phyloP scores from a whole-genome alignment of 306 rosid species.

The Mimosa pudica region DNA sequence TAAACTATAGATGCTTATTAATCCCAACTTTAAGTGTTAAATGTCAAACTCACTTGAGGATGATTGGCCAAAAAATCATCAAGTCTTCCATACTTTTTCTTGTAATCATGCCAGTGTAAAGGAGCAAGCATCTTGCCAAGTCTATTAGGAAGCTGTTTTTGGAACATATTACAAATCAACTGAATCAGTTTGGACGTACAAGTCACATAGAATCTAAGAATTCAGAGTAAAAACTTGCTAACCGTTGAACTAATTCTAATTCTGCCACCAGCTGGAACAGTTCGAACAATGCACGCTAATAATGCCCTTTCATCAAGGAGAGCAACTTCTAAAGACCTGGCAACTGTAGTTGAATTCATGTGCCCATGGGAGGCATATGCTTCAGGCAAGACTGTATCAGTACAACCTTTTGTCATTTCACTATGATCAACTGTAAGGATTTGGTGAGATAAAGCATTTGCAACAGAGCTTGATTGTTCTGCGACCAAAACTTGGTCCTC shows the following conservation, averaged over 20 bases:
- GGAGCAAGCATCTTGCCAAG: slow-evolving; percentile 99
- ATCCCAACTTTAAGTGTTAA: slow-evolving; percentile 10
- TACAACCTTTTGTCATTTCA: slow-evolving; percentile 47
- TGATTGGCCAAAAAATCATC: slow-evolving; percentile 86
- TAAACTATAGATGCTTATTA: slow-evolving; percentile 4
- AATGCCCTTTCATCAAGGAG: slow-evolving; percentile 87
- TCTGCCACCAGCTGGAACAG: slow-evolving; percentile 93
- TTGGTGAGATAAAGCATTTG: slow-evolving; percentile 50
- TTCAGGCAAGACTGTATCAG: slow-evolving; percentile 57
- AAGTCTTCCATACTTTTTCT: slow-evolving; percentile 85
- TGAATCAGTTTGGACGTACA: not conserved
- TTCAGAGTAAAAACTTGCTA: slow-evolving; percentile 40
- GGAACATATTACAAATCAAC: slow-evolving; percentile 26
- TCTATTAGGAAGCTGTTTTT: slow-evolving; percentile 85
- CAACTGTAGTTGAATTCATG: slow-evolving; percentile 38
- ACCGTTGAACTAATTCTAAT: slow-evolving; percentile 89
- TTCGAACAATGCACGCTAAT: slow-evolving; percentile 88
- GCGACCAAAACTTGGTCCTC: slow-evolving; percentile 53
- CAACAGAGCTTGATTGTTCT: slow-evolving; percentile 55
- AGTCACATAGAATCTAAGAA: slow-evolving; percentile 23
- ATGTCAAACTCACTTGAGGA: slow-evolving; percentile 75
- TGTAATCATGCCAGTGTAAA: slow-evolving; percentile 94
- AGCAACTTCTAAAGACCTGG: slow-evolving; percentile 53
- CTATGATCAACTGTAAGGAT: slow-evolving; percentile 50
- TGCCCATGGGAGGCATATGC: slow-evolving; percentile 56